These are phyloP conservation scores for Diaporthe sp. DNA, from an alignment of 2,329 filamentous ascomycete genomes.

Conservation along the genomic window DNA sequence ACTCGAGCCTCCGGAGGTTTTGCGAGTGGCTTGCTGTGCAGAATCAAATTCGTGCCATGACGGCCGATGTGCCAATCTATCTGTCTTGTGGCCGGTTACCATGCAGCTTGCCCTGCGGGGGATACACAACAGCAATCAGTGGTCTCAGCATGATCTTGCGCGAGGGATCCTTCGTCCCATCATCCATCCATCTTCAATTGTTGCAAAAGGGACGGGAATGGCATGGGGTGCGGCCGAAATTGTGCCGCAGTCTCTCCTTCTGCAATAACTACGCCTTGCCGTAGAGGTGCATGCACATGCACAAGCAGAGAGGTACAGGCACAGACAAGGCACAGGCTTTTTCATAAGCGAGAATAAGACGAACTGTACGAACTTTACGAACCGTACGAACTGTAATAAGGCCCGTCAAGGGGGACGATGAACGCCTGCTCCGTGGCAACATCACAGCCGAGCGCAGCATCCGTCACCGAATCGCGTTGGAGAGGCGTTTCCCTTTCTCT, in stretches of 20 bases:
- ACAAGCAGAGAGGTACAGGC: neutral
- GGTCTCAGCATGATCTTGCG: slow-evolving; percentile 24
- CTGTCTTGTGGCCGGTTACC: slow-evolving; percentile 14
- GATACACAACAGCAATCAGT: slow-evolving; percentile 13
- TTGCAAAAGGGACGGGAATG: neutral
- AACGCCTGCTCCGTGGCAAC: neutral
- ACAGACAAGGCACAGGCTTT: slow-evolving; percentile 15
- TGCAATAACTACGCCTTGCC: slow-evolving; percentile 7
- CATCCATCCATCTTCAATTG: neutral
- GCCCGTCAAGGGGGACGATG: neutral
- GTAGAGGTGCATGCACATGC: neutral
- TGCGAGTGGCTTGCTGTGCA: slow-evolving; percentile 20
- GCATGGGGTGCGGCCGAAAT: slow-evolving; percentile 18
- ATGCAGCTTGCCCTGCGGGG: slow-evolving; percentile 31
- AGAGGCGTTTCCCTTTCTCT: slow-evolving; percentile 1
- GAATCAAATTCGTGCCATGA: neutral
- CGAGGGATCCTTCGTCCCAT: slow-evolving; percentile 17
- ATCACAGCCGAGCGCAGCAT: slow-evolving; percentile 22
- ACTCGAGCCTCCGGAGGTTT: slow-evolving; percentile 15
- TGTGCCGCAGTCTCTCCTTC: slow-evolving; percentile 7
- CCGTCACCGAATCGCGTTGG: slow-evolving; percentile 7
- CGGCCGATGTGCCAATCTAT: neutral
- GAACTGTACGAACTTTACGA: too few relatives aligned
- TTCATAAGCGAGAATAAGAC: slow-evolving; percentile 19
- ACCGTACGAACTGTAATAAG: slow-evolving; percentile 1